Base-by-base conservation (phyloP, 2,329 filamentous ascomycete genomes). In the Clonostachys byssicola region DNA sequence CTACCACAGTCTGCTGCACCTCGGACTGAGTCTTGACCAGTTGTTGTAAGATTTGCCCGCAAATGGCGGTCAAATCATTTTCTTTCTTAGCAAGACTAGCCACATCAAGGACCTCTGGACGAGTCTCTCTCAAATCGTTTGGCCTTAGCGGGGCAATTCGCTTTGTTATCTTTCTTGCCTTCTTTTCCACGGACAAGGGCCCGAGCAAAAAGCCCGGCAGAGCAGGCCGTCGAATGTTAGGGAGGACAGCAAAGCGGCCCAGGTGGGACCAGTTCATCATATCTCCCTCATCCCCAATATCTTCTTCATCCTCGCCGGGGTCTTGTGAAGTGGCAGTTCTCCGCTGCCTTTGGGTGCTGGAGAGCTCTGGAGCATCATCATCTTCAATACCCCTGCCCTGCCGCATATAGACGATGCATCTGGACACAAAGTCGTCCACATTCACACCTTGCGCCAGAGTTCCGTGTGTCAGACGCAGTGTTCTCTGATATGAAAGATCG, bases 391-490 rank as follows among this genome's bases (percentile, higher is more conserved):
- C 78, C 8, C 77, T 72, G 5, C 82, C 86, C 35, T 80, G 76
- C 18, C 81, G 83, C 90, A 97, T 96, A 62, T 88, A 97, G 5
- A 80, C 81, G 50, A 95, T 90, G 63, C 88, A 92, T 65, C 95
- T 95, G 1, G 88, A 88, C 13, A 97, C 82, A 59, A 97, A 95
- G 57, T 96, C 89, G 51, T 97, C 92, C 0, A 95, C 77, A 59
- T 97, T 92, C 18, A 99, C 71, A 8, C 91, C 89, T 44, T 86
- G 83, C 4, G 82, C 81, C 3, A 78, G 71, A 56, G 86, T 86
- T 7, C 91, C 91, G 33, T 89, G 75, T 2, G 86, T 83, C 23
- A 95, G 75, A 45, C 85, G 83, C 40, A 86, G 75, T 0, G 89
- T 86, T 61, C 90, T 91, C 56, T 88, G 89, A 57, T 87, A 85